A percentile compares a stretch with the other conserved stretches of the same genome.
Conservation (phyloP, 2,329 filamentous ascomycete species). For the Fonsecaea erecta region DNA sequence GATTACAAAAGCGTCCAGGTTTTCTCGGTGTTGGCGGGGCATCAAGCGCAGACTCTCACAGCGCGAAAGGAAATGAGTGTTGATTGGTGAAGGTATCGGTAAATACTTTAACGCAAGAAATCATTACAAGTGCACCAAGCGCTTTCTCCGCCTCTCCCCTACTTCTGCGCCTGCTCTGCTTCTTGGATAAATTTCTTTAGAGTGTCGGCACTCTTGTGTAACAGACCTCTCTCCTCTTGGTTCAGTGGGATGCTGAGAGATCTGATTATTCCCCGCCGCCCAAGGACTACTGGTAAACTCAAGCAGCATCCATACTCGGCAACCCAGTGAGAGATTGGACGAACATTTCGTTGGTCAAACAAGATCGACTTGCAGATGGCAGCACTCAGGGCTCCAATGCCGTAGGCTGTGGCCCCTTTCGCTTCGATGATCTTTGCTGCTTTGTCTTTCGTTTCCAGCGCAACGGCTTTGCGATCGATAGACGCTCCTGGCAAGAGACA, state of each 20-base stretch:
- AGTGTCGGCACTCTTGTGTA: conserved; percentile 26
- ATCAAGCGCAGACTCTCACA: not conserved
- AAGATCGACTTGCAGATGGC: conserved; percentile 58
- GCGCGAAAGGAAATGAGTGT: not conserved
- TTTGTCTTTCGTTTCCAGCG: conserved; percentile 52
- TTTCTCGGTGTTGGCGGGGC: not conserved
- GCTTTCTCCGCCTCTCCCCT: not conserved
- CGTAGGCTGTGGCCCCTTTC: conserved; percentile 58
- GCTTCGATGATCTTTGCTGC: conserved; percentile 54
- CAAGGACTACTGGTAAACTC: conserved; percentile 56
- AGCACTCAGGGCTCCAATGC: conserved; percentile 55
- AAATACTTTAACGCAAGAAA: not conserved
- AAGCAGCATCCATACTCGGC: conserved; percentile 55
- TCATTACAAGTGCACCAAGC: not conserved
- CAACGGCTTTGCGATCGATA: conserved; percentile 46
- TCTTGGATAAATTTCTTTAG: conserved; percentile 29
- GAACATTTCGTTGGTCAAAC: conserved; percentile 53
- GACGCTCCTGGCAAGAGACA: conserved; percentile 40
- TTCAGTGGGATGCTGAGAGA: conserved; percentile 37
- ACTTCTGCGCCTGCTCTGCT: conserved; percentile 17
- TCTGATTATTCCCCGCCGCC: conserved; percentile 53
- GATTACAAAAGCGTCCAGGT: not conserved
- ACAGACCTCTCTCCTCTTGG: conserved; percentile 30
- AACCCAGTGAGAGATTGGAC: conserved; percentile 57
- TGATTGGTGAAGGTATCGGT: not conserved